Percentiles rank a stretch among this genome's conserved stretches.
Evolutionary conservation across 2,329 filamentous ascomycete genomes (phyloP).

Genomic region (Leptographium galeiforme): DNA sequence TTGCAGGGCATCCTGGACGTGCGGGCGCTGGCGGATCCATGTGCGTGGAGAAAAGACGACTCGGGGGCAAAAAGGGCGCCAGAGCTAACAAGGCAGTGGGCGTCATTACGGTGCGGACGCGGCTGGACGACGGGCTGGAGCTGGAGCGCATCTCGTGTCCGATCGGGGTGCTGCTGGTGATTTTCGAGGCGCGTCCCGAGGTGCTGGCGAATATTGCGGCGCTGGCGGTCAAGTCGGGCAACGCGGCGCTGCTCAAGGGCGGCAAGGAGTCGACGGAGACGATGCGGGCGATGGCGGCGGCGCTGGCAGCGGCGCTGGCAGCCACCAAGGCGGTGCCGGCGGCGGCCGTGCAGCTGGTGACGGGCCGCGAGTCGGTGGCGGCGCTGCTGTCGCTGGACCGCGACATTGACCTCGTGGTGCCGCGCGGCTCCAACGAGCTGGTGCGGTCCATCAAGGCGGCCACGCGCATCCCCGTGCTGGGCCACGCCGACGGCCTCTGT

Average conservation of each 20-base stretch:
- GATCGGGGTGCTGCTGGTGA: conserved; percentile 94
- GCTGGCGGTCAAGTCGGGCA: conserved; percentile 91
- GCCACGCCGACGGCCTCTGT: conserved; percentile 91
- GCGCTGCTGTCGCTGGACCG: conserved; percentile 75
- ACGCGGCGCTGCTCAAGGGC: conserved; percentile 92
- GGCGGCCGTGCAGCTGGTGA: conserved; percentile 82
- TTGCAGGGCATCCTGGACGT: conserved; percentile 88
- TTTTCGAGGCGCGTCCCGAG: conserved; percentile 94
- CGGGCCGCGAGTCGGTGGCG: conserved; percentile 79
- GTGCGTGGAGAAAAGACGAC: conserved; percentile 36
- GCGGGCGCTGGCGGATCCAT: conserved; percentile 67
- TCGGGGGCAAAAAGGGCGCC: too few species aligned
- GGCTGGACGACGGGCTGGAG: conserved; percentile 72
- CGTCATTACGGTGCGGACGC: conserved; percentile 67
- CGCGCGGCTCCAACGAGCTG: conserved; percentile 78
- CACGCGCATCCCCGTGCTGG: conserved; percentile 89
- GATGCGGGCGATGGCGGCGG: conserved; percentile 79
- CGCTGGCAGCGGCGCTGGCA: conserved; percentile 67
- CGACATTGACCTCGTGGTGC: conserved; percentile 90
- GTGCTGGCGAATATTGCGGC: conserved; percentile 98
- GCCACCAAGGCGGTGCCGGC: conserved; percentile 74
- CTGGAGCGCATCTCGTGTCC: conserved; percentile 85
- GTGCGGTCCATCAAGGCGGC: conserved; percentile 80
- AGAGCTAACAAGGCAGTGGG: conserved; percentile 47
- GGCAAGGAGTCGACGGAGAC: conserved; percentile 92